phyloP scores from a whole-genome alignment of 768 basidiomycete genomes.

The Naganishia randhawae region DNA sequence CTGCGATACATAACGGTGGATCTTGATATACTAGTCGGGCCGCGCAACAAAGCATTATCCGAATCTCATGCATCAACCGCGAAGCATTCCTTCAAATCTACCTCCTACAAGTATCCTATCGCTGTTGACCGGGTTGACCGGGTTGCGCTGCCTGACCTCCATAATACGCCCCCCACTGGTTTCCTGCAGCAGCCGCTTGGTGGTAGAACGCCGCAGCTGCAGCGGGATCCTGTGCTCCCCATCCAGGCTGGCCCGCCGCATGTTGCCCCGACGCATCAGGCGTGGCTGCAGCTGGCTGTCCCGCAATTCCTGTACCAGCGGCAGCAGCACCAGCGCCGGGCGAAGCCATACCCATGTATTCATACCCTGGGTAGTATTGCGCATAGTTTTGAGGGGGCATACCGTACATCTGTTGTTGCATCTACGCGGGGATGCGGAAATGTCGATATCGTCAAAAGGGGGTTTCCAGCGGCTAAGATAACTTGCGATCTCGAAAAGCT shows the following conservation, averaged over 20 bases:
- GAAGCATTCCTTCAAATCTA: too few relatives aligned
- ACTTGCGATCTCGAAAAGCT: not conserved
- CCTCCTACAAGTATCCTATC: not conserved
- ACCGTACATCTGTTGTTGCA: constrained; percentile 73
- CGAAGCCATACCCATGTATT: too few relatives aligned
- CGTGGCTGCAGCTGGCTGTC: constrained; percentile 7
- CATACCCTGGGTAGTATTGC: constrained; percentile 61
- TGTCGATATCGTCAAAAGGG: too few relatives aligned
- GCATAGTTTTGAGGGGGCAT: constrained; percentile 81
- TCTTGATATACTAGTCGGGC: too few relatives aligned
- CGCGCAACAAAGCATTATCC: too few relatives aligned
- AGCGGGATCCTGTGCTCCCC: not conserved
- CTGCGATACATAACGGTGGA: too few relatives aligned
- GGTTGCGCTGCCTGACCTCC: constrained; percentile 24
- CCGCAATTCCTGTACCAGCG: not conserved
- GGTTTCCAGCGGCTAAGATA: not conserved
- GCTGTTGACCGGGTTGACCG: not conserved
- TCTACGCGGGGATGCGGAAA: not conserved
- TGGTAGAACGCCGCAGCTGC: constrained; percentile 22
- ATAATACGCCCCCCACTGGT: constrained; percentile 31
- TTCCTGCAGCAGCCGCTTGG: constrained; percentile 15
- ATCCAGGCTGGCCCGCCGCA: not conserved
- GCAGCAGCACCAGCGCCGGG: too few relatives aligned
- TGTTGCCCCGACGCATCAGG: not conserved
- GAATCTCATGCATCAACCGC: not conserved